phyloP scores from a whole-genome alignment of 2,329 filamentous ascomycete genomes.

The Xylaria arbuscula region DNA sequence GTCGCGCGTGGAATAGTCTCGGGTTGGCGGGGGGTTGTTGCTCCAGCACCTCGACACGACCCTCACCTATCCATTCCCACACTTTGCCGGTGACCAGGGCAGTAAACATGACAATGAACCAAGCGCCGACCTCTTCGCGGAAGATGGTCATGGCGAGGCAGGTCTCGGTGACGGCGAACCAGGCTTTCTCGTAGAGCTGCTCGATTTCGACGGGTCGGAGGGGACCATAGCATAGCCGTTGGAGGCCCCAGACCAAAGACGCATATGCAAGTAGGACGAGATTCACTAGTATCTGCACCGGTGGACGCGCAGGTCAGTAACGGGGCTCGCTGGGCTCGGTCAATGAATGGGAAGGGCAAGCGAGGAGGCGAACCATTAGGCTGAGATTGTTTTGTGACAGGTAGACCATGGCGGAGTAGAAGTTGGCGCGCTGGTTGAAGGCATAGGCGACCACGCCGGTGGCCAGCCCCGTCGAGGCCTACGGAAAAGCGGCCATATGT shows the following conservation, averaged over 20 bases:
- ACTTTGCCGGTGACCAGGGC: slow-evolving; percentile 92
- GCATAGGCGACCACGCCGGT: slow-evolving; percentile 87
- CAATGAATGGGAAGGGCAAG: not conserved
- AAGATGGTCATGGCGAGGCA: slow-evolving; percentile 99
- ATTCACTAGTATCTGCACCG: slow-evolving; percentile 83
- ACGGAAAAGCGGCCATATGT: slow-evolving; percentile 6
- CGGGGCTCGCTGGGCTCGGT: not conserved
- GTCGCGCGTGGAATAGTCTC: slow-evolving; percentile 83
- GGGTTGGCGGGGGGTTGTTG: slow-evolving; percentile 94
- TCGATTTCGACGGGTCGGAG: slow-evolving; percentile 95
- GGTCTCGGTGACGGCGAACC: slow-evolving; percentile 98
- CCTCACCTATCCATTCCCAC: slow-evolving; percentile 98
- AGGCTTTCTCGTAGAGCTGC: slow-evolving; percentile 95
- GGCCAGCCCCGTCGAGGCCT: slow-evolving; percentile 82
- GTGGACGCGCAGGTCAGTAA: slow-evolving; percentile 30
- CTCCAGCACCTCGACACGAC: slow-evolving; percentile 91
- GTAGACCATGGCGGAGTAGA: slow-evolving; percentile 98
- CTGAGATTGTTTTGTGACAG: slow-evolving; percentile 96
- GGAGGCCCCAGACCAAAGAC: slow-evolving; percentile 85
- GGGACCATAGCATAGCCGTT: slow-evolving; percentile 88
- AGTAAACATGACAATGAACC: slow-evolving; percentile 97
- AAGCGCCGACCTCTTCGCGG: slow-evolving; percentile 90
- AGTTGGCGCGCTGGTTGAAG: slow-evolving; percentile 94
- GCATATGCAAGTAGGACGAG: slow-evolving; percentile 84
- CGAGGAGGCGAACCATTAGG: slow-evolving; percentile 74